phyloP scores from a whole-genome alignment of 2,329 filamentous ascomycete species.

The Xenoacremonium recifei region DNA sequence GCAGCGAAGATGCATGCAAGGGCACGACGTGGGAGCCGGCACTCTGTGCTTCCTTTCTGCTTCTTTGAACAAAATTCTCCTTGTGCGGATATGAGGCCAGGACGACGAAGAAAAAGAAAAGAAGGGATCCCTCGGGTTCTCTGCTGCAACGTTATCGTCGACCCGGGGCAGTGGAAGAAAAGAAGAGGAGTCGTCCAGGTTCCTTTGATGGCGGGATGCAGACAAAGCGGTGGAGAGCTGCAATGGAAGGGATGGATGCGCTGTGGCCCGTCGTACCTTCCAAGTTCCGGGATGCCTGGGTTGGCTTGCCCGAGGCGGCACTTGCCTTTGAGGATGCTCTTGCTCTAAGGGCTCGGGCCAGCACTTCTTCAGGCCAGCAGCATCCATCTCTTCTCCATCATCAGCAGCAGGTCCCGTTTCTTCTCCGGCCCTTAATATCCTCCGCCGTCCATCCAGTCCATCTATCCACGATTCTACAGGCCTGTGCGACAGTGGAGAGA shows the following conservation, averaged over 20 bases:
- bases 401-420: background rate
- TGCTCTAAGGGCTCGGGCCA: too few relatives aligned
- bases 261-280: too few relatives aligned
- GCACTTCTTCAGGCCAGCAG: background rate
- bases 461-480: too few relatives aligned
- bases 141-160: slow-evolving; percentile 1
- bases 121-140: background rate
- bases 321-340: too few relatives aligned
- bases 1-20: background rate
- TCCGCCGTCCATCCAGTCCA: background rate
- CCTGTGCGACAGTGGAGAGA: background rate
- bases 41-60: too few relatives aligned
- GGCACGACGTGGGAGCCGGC: too few relatives aligned
- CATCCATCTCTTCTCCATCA: background rate
- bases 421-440: background rate
- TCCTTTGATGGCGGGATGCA: background rate
- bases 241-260: too few relatives aligned
- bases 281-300: too few relatives aligned
- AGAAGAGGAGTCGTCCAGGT: background rate
- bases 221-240: background rate
- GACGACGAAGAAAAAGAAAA: too few relatives aligned
- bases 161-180: slow-evolving; percentile 11
- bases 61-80: background rate
- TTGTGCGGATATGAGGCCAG: background rate
- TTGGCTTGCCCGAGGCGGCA: too few relatives aligned